Conservation (phyloP, 768 basidiomycete genomes). For the Fibroporia radiculosa region DNA sequence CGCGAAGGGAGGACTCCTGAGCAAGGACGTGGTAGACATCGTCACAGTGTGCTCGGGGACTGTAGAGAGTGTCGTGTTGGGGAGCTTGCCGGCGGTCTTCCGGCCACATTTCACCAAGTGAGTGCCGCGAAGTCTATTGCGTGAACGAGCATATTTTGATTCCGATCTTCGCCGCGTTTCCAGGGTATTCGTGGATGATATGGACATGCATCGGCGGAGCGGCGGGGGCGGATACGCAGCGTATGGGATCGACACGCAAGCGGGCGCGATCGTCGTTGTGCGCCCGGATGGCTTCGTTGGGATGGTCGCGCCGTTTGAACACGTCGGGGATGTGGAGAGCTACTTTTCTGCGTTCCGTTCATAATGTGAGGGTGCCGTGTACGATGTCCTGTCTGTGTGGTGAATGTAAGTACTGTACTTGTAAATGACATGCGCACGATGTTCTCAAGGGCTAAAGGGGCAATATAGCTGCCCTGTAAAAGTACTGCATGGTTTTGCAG, state of each 20-base stretch:
- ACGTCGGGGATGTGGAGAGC: conserved; percentile 26
- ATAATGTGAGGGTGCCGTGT: no score
- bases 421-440: no score
- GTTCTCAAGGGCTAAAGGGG: no score
- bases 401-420: no score
- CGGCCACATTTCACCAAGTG: conserved; percentile 57
- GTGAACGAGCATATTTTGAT: neutral
- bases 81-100: conserved; percentile 37
- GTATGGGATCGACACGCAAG: conserved; percentile 39
- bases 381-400: no score
- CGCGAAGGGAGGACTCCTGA: no score
- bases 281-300: conserved; percentile 65
- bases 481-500: no score
- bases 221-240: conserved; percentile 51
- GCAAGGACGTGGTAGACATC: conserved; percentile 10
- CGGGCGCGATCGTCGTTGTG: conserved; percentile 46
- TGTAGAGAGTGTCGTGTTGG: conserved; percentile 7
- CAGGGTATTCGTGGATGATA: conserved; percentile 57
- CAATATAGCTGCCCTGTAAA: no score
- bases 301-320: conserved; percentile 42
- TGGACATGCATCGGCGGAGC: conserved; percentile 31
- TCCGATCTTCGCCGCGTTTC: no score
- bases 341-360: conserved; percentile 49
- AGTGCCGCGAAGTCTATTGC: conserved; percentile 10
- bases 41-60: conserved; percentile 8